These are phyloP conservation scores for Asterella californica DNA, from an alignment of 225 moss, liverwort and hornwort species.

Conservation along the genomic window DNA sequence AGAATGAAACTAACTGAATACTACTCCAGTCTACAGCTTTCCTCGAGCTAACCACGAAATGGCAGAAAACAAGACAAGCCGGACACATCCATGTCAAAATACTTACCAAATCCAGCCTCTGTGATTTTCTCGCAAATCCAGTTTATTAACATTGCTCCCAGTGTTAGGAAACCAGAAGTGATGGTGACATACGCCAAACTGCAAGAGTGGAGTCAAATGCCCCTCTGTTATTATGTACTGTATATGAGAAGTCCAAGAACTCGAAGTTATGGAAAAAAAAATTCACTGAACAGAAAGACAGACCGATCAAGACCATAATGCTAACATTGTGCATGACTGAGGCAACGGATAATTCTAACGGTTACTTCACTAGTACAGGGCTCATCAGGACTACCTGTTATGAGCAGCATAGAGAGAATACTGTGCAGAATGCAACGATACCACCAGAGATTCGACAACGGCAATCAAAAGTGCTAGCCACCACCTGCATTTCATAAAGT, in stretches of 20 bases:
- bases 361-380: not conserved
- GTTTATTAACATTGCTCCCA: slow-evolving; percentile 83
- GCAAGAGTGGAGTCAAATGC: not conserved
- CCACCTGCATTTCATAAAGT: slow-evolving; percentile 55
- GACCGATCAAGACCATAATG: no score
- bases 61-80: not conserved
- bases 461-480: slow-evolving; percentile 94
- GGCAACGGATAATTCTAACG: not conserved
- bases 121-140: slow-evolving; percentile 97
- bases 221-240: not conserved
- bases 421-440: slow-evolving; percentile 81
- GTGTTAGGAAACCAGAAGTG: slow-evolving; percentile 69
- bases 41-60: not conserved
- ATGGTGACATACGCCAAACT: slow-evolving; percentile 79
- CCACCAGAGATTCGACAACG: slow-evolving; percentile 72
- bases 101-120: slow-evolving; percentile 88
- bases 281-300: not conserved
- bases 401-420: slow-evolving; percentile 79
- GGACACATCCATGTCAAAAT: not conserved
- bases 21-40: not conserved
- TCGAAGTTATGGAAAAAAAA: not conserved
- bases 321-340: not conserved
- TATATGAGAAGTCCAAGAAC: no score
- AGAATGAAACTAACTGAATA: not conserved
- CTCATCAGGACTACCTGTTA: slow-evolving; percentile 48